These are phyloP conservation scores for Cucurbita ficifolia DNA, from an alignment of 306 rosid genomes.

Conservation along the genomic window DNA sequence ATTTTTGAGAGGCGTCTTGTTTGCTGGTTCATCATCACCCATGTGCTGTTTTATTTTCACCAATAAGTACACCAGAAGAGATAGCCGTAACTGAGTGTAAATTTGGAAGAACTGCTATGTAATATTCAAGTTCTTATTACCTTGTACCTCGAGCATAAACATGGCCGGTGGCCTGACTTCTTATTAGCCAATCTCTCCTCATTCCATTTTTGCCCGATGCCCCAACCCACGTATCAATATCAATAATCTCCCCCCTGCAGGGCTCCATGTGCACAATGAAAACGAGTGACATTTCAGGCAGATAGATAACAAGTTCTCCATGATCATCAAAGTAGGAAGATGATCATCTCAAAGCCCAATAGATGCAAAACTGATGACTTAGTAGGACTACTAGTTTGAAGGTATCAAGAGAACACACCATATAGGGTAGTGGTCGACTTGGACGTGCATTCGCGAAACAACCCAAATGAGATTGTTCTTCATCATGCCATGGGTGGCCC, in stretches of 20 bases:
- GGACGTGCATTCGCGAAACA: conserved; percentile 84
- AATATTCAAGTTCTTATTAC: conserved; percentile 11
- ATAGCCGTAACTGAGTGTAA: not conserved
- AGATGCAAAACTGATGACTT: not conserved
- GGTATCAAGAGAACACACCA: conserved; percentile 29
- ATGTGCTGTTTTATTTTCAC: conserved; percentile 43
- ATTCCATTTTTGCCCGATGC: conserved; percentile 96
- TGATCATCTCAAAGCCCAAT: not conserved
- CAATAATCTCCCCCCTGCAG: conserved; percentile 82
- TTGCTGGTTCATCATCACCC: conserved; percentile 93
- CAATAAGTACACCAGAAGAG: conserved; percentile 8
- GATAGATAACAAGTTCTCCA: not conserved
- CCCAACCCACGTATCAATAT: conserved; percentile 92
- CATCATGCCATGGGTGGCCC: conserved; percentile 90
- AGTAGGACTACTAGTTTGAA: not conserved
- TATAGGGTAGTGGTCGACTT: conserved; percentile 63
- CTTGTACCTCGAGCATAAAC: conserved; percentile 70
- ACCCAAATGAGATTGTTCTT: conserved; percentile 85
- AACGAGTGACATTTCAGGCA: not conserved
- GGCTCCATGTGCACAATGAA: not conserved
- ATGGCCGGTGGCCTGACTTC: conserved; percentile 66
- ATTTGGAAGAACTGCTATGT: not conserved
- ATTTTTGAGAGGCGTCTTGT: conserved; percentile 88
- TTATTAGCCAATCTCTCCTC: conserved; percentile 75
- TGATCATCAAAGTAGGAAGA: too few species aligned